These are phyloP conservation scores for Naganishia sp. DNA, from an alignment of 1,284 basidiomycete species.

Conservation along the genomic window DNA sequence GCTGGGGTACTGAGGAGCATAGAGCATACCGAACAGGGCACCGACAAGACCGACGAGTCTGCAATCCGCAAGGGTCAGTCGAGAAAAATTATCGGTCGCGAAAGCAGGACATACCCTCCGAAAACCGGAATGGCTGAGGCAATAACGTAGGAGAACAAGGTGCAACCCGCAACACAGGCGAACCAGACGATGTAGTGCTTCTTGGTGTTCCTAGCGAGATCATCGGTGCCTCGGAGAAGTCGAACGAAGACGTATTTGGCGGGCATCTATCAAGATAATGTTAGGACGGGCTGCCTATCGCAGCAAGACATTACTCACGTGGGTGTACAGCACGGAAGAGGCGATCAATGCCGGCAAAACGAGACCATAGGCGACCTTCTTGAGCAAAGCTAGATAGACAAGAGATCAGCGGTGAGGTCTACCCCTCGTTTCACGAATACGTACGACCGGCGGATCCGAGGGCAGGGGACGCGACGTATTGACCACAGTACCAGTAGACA, in stretches of 20 bases:
- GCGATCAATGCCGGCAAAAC: constrained; percentile 48
- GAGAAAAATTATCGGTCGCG: not conserved
- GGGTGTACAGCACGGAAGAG: constrained; percentile 41
- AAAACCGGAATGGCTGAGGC: constrained; percentile 31
- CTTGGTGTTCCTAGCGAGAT: constrained; percentile 39
- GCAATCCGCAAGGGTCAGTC: constrained; percentile 41
- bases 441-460: constrained; percentile 40
- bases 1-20: constrained; percentile 1
- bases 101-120: constrained; percentile 2
- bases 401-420: not conserved
- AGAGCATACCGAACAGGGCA: constrained; percentile 38
- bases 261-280: constrained; percentile 26
- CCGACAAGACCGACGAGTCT: constrained; percentile 44
- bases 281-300: not conserved
- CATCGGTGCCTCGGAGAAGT: constrained; percentile 40
- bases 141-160: constrained; percentile 42
- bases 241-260: constrained; percentile 46
- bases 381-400: constrained; percentile 30
- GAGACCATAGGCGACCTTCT: constrained; percentile 49
- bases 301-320: constrained; percentile 30
- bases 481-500: constrained; percentile 34
- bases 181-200: constrained; percentile 46
- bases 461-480: constrained; percentile 42
- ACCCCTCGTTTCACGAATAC: not conserved
- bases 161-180: constrained; percentile 34